Conservation (phyloP, 2,329 filamentous ascomycete genomes). For the Epicoccum sorghinum region DNA sequence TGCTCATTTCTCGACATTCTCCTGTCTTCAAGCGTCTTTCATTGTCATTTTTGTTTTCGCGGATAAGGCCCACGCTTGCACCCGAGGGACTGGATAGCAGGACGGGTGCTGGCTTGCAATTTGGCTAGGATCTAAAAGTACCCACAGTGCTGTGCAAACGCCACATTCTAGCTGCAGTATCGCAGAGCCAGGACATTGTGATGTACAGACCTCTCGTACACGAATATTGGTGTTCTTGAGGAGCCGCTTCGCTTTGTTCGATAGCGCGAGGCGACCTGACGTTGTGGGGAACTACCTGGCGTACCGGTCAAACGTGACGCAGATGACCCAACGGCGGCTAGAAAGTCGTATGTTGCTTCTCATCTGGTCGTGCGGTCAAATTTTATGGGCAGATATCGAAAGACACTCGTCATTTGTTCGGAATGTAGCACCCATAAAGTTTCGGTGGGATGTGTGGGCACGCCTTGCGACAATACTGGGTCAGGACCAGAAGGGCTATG, state of each 20-base stretch:
- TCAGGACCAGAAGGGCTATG: conserved; percentile 1
- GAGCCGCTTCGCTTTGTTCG: no score
- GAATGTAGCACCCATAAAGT: neutral
- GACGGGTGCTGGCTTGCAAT: conserved; percentile 24
- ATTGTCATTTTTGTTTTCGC: neutral
- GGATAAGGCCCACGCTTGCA: conserved; percentile 17
- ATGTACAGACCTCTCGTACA: no score
- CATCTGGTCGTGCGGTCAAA: conserved; percentile 1
- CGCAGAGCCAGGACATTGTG: conserved; percentile 13
- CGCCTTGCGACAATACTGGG: conserved; percentile 5
- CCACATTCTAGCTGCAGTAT: conserved; percentile 22
- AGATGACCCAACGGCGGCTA: conserved; percentile 23
- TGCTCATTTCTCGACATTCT: neutral
- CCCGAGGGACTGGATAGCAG: conserved; percentile 18
- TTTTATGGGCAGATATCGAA: neutral
- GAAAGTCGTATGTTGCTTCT: conserved; percentile 7
- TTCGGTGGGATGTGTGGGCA: neutral
- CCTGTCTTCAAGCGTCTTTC: neutral
- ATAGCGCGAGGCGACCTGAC: neutral
- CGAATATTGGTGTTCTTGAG: no score
- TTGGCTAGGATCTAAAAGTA: conserved; percentile 5
- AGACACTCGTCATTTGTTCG: neutral
- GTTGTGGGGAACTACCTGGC: conserved; percentile 1
- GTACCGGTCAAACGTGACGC: conserved; percentile 11
- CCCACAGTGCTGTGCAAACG: conserved; percentile 4